A percentile compares a stretch with the other conserved stretches of the same genome.
Evolutionary conservation across 2,329 filamentous ascomycete species (phyloP).

Genomic region (Sordariomycetes sp.): DNA sequence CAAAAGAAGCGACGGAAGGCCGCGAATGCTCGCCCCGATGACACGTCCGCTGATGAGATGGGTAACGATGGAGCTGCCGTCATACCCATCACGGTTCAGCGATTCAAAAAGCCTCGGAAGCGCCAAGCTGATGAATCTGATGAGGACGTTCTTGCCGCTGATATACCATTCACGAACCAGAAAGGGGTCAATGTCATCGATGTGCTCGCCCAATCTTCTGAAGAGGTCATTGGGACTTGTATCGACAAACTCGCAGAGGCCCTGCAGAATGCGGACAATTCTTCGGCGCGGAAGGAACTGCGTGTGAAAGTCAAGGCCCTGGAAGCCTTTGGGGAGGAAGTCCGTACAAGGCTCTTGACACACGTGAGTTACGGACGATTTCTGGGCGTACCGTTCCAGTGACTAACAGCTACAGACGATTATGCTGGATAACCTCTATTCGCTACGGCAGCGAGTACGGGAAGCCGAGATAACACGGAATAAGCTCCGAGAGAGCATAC

Average conservation of each 20-base stretch:
- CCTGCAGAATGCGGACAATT: constrained; percentile 24
- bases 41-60: constrained; percentile 5
- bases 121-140: constrained; percentile 27
- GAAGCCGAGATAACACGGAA: constrained; percentile 47
- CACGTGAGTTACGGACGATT: constrained; percentile 33
- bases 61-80: constrained; percentile 12
- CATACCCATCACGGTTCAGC: constrained; percentile 49
- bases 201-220: constrained; percentile 49
- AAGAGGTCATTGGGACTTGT: constrained; percentile 44
- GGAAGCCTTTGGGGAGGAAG: constrained; percentile 46
- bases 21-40: not conserved
- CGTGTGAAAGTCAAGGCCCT: constrained; percentile 44
- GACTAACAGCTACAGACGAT: constrained; percentile 31
- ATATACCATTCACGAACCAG: constrained; percentile 42
- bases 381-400: not conserved
- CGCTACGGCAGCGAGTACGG: constrained; percentile 45
- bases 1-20: not conserved
- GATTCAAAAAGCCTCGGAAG: constrained; percentile 39
- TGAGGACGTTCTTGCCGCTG: constrained; percentile 33
- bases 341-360: constrained; percentile 43
- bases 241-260: constrained; percentile 35
- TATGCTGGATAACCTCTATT: constrained; percentile 46
- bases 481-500: constrained; percentile 46
- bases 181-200: constrained; percentile 51
- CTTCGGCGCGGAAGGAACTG: constrained; percentile 39